Conservation (phyloP, 768 basidiomycete species). For the Lyophyllum atratum region DNA sequence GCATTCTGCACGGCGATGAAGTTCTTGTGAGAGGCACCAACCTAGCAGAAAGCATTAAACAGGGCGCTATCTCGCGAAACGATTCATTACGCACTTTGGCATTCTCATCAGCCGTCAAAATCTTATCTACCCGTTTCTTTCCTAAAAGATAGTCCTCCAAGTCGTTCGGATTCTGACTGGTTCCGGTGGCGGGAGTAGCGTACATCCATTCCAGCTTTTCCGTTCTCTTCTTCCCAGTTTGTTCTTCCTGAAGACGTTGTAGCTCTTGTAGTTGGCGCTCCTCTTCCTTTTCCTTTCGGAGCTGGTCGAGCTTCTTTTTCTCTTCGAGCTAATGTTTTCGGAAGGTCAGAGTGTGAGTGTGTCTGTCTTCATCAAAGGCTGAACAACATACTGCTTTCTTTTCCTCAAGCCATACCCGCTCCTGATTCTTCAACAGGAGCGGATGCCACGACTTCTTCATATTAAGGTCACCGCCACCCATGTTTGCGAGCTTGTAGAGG, state of each 20-base stretch:
- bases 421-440: conserved; percentile 97
- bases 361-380: not conserved
- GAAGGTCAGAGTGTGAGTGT: conserved; percentile 12
- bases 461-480: conserved; percentile 98
- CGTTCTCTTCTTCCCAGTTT: conserved; percentile 91
- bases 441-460: conserved; percentile 99
- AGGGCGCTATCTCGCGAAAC: conserved; percentile 6
- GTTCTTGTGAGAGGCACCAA: conserved; percentile 86
- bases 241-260: conserved; percentile 91
- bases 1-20: conserved; percentile 96
- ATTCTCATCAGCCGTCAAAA: conserved; percentile 88
- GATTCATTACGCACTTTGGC: conserved; percentile 60
- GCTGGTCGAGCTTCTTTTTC: conserved; percentile 96
- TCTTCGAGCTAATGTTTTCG: conserved; percentile 78
- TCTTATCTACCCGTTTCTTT: conserved; percentile 97
- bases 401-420: conserved; percentile 99
- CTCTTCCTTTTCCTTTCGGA: conserved; percentile 97
- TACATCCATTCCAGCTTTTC: conserved; percentile 99
- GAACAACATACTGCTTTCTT: conserved; percentile 80
- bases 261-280: conserved; percentile 96
- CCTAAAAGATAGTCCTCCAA: conserved; percentile 96
- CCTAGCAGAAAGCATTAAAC: conserved; percentile 37
- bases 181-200: conserved; percentile 94
- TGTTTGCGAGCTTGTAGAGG: conserved; percentile 50
- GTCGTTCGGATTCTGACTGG: conserved; percentile 83